Percentiles rank a stretch among this genome's conserved stretches.
These are phyloP conservation scores for Circinella umbellata DNA, from an alignment of 371 early-diverging fungal genomes.

Conservation along the genomic window DNA sequence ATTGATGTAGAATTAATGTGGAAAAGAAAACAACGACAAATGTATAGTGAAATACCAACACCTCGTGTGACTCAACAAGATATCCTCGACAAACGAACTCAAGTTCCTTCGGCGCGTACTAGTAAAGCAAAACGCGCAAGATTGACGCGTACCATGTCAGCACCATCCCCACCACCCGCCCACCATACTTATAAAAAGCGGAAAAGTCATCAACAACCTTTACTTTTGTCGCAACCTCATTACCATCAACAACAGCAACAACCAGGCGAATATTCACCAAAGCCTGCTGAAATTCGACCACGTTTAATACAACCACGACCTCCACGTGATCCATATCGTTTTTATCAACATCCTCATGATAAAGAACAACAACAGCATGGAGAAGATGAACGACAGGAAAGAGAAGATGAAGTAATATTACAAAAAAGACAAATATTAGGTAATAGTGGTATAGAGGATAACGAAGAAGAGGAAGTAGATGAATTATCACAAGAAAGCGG, in stretches of 20 bases:
- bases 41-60: slow-evolving; percentile 35
- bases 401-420: neutral
- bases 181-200: slow-evolving; percentile 12
- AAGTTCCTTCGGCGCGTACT: slow-evolving; percentile 21
- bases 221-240: neutral
- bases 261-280: neutral
- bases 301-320: neutral
- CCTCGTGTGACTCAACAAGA: slow-evolving; percentile 49
- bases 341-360: neutral
- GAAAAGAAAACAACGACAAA: slow-evolving; percentile 37
- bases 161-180: slow-evolving; percentile 15
- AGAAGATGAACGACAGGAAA: neutral
- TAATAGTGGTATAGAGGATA: no score
- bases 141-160: slow-evolving; percentile 30
- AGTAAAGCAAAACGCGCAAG: slow-evolving; percentile 22
- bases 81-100: slow-evolving; percentile 35
- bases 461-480: neutral
- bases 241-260: neutral
- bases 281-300: neutral
- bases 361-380: neutral
- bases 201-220: slow-evolving; percentile 6
- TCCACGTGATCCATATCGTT: slow-evolving; percentile 1
- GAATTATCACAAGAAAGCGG: no score
- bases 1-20: slow-evolving; percentile 42
- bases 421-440: neutral